Evolutionary conservation across 495 filamentous ascomycete genomes (phyloP), one percentile per base, ranked within the genome.

Genomic region (Tuber brumale): DNA sequence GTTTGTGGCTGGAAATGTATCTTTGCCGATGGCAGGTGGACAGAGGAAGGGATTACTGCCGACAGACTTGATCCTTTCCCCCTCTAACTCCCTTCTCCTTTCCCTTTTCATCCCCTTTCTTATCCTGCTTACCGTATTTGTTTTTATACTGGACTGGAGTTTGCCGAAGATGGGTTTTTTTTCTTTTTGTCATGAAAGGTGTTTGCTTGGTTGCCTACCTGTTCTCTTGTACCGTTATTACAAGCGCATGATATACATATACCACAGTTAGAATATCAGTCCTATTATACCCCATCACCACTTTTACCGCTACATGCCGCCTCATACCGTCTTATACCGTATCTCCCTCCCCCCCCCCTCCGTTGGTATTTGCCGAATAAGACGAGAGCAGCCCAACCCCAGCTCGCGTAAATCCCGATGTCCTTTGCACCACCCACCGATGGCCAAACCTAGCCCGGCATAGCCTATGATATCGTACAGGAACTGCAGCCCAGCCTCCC

Each of bases 21-120:
- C 84, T 99, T 45, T 99, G 95, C 83, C 86, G 87, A 70, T 96
- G 89, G 87, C 94, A 97, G 84, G 90, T 94, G 73, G 83, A 80
- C 35, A 89, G 89, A 72, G 95, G 95, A 37, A 88, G 91, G 76
- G 89, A 92, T 72, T 97, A 90, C 86, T 99, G 95, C 82, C 87
- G 69, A 35, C 48, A 81, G 69, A 81, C 80, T 70, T 82, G 72
- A 74, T 74, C n/a, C 10, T 18, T 31, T 66, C n/a, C 12, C 12
- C n/a, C 14, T 16, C 3, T 2, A 66, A 31, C n/a, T 14, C 27
- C 48, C 12, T 31, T 10, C n/a, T 31, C n/a, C 27, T 14, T 66
- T 31, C 57, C n/a, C 10, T 31, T 66, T 57, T 2, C 7, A 0
- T 57, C 7, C 23, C 23, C 6, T 66, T 6, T 66, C 57, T 57